These are phyloP conservation scores for Onygenales sp. DNA, from an alignment of 2,329 filamentous ascomycete genomes.

Conservation along the genomic window DNA sequence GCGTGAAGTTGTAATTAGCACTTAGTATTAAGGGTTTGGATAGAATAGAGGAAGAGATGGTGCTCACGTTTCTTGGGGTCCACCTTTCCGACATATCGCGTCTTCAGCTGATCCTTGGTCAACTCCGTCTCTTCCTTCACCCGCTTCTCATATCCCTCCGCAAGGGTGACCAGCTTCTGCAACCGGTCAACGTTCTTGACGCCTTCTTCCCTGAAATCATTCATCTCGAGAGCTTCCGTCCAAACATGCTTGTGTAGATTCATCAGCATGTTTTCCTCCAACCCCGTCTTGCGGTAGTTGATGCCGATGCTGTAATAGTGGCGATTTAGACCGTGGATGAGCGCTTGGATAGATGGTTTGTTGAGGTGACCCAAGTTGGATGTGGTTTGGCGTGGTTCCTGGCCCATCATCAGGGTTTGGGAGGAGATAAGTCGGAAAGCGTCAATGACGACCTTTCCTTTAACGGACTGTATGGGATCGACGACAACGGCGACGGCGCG, in stretches of 20 bases:
- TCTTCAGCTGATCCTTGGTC: constrained; percentile 96
- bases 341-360: constrained; percentile 98
- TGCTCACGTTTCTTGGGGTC: constrained; percentile 88
- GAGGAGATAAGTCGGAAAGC: constrained; percentile 98
- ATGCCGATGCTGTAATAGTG: constrained; percentile 99
- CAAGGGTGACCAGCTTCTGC: constrained; percentile 75
- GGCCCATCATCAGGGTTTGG: constrained; percentile 93
- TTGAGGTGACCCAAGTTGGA: constrained; percentile 97
- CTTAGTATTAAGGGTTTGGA: background rate
- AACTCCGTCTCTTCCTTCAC: constrained; percentile 98
- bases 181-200: constrained; percentile 79
- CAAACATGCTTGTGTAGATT: constrained; percentile 99
- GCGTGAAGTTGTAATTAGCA: background rate
- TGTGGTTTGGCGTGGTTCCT: constrained; percentile 94
- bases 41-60: background rate
- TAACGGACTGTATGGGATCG: constrained; percentile 97
- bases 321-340: constrained; percentile 94
- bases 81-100: constrained; percentile 95
- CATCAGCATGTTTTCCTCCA: constrained; percentile 99
- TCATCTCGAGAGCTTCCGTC: constrained; percentile 96
- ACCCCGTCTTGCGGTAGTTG: constrained; percentile 92
- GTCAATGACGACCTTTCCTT: constrained; percentile 98
- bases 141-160: constrained; percentile 95
- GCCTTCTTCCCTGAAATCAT: constrained; percentile 81
- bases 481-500: constrained; percentile 96